Evolutionary conservation across 176 grass and related monocot species (phyloP), one percentile per base, ranked within the genome.

Genomic region (Themeda triandra): DNA sequence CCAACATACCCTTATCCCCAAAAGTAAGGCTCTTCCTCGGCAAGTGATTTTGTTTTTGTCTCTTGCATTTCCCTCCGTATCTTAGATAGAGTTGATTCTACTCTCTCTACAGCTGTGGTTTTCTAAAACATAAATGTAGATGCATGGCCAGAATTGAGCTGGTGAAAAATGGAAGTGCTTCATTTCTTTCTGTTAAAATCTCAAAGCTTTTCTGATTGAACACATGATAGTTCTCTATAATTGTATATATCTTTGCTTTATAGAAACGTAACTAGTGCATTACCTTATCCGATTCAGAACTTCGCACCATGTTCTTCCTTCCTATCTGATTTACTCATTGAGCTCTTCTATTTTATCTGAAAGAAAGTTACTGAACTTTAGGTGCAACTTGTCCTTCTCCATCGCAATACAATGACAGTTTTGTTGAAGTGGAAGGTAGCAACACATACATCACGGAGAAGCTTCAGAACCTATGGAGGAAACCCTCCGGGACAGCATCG

Each of bases 381-480:
- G 67, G 36, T 41, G 67, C 35, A 39, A 37, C 18, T 39, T 69
- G 12, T 41, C 10, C 33, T 6, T 69, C 66, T 69, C 35, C 10
- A 24, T 40, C 2, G 2, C 14, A 46, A 48, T 64, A 13, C 15
- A 21, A 79, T 73, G 45, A 4, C 48, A 86, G 84, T 36, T 79
- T 75, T 68, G 37, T 65, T 3, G 84, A 90, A 74, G 66, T 66
- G 56, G 79, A 83, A 62, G 19, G 28, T 10, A 81, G 27, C n/a
- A 6, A 4, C 36, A 21, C 45, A 29, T 33, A 17, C 25, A 83
- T n/a, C 46, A 75, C 42, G 0, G 71, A 87, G 41, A 91, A 91
- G 80, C 63, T 91, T 75, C 51, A 40, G 63, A 71, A 60, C 70
- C 80, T 21, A 27, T 81, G 19, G 70, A 76, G 63, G 71, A 91